Conservation (phyloP, 2,329 filamentous ascomycete genomes). For the Ceratocystiopsis sp. region DNA sequence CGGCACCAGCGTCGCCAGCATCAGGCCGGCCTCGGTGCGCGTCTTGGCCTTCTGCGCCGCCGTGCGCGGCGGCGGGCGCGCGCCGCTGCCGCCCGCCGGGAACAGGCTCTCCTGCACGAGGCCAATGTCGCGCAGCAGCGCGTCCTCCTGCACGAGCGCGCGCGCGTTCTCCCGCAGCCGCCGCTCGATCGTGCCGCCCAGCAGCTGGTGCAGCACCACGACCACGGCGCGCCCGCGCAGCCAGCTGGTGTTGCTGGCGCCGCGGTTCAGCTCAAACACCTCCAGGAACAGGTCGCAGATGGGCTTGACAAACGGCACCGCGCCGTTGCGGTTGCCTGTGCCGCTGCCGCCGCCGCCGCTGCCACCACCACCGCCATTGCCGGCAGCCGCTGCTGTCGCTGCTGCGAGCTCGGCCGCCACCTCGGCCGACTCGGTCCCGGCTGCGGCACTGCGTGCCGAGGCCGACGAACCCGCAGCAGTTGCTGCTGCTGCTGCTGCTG, state of each 20-base stretch:
- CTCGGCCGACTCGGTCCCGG: slow-evolving; percentile 28
- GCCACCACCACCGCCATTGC: slow-evolving; percentile 86
- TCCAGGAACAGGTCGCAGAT: slow-evolving; percentile 97
- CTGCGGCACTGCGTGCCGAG: slow-evolving; percentile 3
- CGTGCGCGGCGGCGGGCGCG: slow-evolving; percentile 37
- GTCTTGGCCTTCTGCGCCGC: slow-evolving; percentile 60
- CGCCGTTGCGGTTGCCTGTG: slow-evolving; percentile 41
- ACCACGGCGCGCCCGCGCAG: slow-evolving; percentile 88
- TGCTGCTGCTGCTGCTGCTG: neutral
- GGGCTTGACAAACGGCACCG: slow-evolving; percentile 76
- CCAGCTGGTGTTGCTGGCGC: slow-evolving; percentile 61
- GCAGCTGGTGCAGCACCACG: slow-evolving; percentile 84
- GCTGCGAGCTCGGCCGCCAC: slow-evolving; percentile 88
- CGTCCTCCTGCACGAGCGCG: slow-evolving; percentile 58
- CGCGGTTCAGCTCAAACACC: slow-evolving; percentile 81
- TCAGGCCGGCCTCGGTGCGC: slow-evolving; percentile 70
- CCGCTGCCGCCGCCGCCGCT: slow-evolving; percentile 31
- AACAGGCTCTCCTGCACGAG: slow-evolving; percentile 64
- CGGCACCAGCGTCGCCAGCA: slow-evolving; percentile 77
- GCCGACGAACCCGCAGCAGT: slow-evolving; percentile 8
- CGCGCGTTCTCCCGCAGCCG: slow-evolving; percentile 79
- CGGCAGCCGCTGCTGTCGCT: slow-evolving; percentile 50
- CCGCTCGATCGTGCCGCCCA: slow-evolving; percentile 89
- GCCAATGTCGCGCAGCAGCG: slow-evolving; percentile 57
- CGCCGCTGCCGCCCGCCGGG: neutral